Conservation (phyloP, 768 basidiomycete genomes). For the Amanita polypyramis region DNA sequence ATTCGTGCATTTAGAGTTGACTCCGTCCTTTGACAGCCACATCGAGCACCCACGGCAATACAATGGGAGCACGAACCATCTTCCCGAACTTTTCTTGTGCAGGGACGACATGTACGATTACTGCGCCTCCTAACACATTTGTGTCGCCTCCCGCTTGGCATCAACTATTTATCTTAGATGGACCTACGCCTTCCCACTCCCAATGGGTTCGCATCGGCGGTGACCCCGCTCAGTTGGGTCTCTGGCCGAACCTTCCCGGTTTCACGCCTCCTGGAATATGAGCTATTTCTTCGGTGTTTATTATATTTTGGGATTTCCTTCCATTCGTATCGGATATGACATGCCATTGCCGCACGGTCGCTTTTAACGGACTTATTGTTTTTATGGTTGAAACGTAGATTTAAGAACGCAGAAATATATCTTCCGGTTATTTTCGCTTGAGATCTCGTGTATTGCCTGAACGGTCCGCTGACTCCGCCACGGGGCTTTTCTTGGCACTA, state of each 20-base stretch:
- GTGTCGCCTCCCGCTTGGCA: conserved; percentile 72
- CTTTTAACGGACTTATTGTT: too few relatives aligned
- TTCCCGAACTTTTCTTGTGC: conserved; percentile 65
- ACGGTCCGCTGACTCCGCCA: too few relatives aligned
- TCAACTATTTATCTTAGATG: conserved; percentile 67
- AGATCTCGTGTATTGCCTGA: too few relatives aligned
- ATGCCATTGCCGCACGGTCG: too few relatives aligned
- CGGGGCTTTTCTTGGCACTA: too few relatives aligned
- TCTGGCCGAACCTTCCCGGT: conserved; percentile 64
- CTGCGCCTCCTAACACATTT: conserved; percentile 59
- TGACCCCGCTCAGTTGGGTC: conserved; percentile 57
- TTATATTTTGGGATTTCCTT: too few relatives aligned
- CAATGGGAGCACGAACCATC: conserved; percentile 62
- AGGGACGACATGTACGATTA: conserved; percentile 67
- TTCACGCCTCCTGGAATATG: conserved; percentile 56
- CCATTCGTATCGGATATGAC: too few relatives aligned
- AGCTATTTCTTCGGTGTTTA: neutral
- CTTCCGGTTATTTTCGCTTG: too few relatives aligned
- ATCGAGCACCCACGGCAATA: conserved; percentile 70
- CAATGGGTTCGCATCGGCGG: conserved; percentile 72
- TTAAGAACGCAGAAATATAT: too few relatives aligned
- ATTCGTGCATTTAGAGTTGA: conserved; percentile 4
- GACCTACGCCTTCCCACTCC: conserved; percentile 68
- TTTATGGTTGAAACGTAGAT: too few relatives aligned
- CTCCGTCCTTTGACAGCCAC: conserved; percentile 29